Evolutionary conservation across 257 asterid genomes (phyloP), one percentile per base, ranked within the genome.

Genomic region (Nicotiana undulata): DNA sequence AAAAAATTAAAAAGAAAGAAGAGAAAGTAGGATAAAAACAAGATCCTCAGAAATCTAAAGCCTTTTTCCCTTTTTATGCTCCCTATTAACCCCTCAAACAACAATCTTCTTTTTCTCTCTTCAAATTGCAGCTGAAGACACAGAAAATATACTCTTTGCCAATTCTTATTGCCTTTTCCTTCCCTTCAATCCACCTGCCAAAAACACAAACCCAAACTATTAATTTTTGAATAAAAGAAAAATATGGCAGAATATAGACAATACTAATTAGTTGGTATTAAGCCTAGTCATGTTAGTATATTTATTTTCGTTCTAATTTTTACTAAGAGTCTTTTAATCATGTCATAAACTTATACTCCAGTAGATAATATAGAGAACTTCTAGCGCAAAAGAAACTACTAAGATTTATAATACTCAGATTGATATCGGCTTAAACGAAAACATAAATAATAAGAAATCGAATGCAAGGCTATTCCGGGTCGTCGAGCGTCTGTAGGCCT

Each of bases 181-280:
- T 85, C 92, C 93, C 84, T 85, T 80, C 80, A 87, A 85, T 77
- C 86, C 84, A 59, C 91, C 97, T 92, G 89, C 63, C 55, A 85
- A n/a, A 53, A 37, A 31, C 17, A 81, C 59, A 81, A n/a, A 77
- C 6, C 22, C 20, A 53, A 24, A 24, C 26, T 1, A 24, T 49
- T 49, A 72, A 49, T 6, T 0, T 24, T 49, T 74, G 9, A 46
- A 46, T 5, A 18, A 18, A 11, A 40, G 34, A 40, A 20, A 46
- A 44, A 49, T 24, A 8, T 12, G 78, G 24, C 8, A 24, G 28
- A 26, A 26, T 20, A 13, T 55, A 16, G 20, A 17, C 18, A 4
- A 37, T 20, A 24, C 11, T 3, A 26, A 20, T 70, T 44, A 13
- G 22, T 40, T 67, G 56, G 7, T 1, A 70, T 22, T 70, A 70